phyloP scores from a whole-genome alignment of 2,329 filamentous ascomycete genomes.

The Xylariaceae sp. region DNA sequence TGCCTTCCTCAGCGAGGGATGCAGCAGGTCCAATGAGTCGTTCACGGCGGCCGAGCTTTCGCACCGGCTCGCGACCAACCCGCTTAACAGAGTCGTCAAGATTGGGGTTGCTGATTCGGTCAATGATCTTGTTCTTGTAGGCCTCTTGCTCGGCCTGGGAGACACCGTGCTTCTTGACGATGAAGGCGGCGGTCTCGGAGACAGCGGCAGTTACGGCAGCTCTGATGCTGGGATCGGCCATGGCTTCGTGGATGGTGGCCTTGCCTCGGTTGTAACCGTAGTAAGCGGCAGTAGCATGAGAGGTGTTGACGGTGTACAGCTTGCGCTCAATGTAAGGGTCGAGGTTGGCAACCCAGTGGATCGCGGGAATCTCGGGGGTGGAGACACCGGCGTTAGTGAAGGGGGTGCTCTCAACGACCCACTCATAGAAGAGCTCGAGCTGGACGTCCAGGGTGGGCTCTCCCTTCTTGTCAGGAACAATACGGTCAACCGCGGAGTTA shows the following conservation, averaged over 20 bases:
- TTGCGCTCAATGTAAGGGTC: conserved; percentile 98
- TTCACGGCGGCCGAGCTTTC: conserved; percentile 92
- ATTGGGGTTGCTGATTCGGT: conserved; percentile 87
- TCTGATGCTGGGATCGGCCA: conserved; percentile 75
- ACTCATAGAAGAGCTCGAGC: conserved; percentile 98
- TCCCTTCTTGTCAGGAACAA: conserved; percentile 84
- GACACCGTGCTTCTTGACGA: conserved; percentile 83
- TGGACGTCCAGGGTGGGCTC: conserved; percentile 81
- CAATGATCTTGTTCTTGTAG: conserved; percentile 89
- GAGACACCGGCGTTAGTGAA: conserved; percentile 49
- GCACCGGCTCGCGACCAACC: conserved; percentile 87
- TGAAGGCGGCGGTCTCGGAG: conserved; percentile 78
- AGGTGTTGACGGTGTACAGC: conserved; percentile 98
- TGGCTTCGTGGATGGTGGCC: conserved; percentile 81
- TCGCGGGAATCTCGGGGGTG: conserved; percentile 56
- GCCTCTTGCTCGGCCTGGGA: conserved; percentile 66
- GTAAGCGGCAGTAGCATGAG: conserved; percentile 93
- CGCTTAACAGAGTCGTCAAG: conserved; percentile 91
- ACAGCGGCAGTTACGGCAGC: conserved; percentile 74
- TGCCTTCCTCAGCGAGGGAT: conserved; percentile 76
- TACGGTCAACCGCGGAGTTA: conserved; percentile 97
- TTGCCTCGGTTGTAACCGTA: conserved; percentile 85
- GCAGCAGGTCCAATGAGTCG: conserved; percentile 90
- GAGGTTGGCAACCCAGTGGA: conserved; percentile 86
- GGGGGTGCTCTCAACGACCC: conserved; percentile 86